phyloP scores from a whole-genome alignment of 257 asterid species.

The Solanum sejunctum region DNA sequence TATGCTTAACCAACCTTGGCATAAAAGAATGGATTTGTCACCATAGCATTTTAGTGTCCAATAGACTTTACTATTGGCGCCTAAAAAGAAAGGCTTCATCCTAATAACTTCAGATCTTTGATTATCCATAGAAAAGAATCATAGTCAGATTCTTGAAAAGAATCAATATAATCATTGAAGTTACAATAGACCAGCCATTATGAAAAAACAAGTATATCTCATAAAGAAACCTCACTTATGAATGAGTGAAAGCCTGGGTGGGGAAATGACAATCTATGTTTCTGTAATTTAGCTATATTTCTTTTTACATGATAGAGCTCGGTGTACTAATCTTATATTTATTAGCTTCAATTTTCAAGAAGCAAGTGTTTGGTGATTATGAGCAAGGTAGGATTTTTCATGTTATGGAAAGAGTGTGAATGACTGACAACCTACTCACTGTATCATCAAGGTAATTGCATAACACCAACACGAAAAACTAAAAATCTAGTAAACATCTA shows the following conservation, averaged over 20 bases:
- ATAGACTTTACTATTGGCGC: conserved; percentile 30
- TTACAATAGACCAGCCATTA: not conserved
- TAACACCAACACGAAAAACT: not conserved
- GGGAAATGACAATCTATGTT: not conserved
- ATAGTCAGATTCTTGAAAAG: not conserved
- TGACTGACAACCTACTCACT: not conserved
- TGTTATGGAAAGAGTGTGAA: not conserved
- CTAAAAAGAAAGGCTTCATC: conserved; percentile 25
- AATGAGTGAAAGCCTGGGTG: not conserved
- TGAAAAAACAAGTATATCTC: not conserved
- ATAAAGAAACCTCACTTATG: not conserved
- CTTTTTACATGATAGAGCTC: not conserved
- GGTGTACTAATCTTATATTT: not conserved
- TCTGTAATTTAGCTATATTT: not conserved
- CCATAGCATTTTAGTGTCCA: conserved; percentile 40
- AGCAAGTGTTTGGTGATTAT: not conserved
- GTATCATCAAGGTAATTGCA: not conserved
- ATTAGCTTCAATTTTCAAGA: not conserved
- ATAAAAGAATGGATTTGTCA: conserved; percentile 27
- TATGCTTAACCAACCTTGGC: conserved; percentile 34
- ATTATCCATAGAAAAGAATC: conserved; percentile 16
- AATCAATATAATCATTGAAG: not conserved
- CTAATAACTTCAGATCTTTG: conserved; percentile 33
- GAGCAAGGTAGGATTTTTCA: not conserved
- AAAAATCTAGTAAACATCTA: not conserved